Conservation (phyloP, 2,329 filamentous ascomycete species). For the Claviceps africana region DNA sequence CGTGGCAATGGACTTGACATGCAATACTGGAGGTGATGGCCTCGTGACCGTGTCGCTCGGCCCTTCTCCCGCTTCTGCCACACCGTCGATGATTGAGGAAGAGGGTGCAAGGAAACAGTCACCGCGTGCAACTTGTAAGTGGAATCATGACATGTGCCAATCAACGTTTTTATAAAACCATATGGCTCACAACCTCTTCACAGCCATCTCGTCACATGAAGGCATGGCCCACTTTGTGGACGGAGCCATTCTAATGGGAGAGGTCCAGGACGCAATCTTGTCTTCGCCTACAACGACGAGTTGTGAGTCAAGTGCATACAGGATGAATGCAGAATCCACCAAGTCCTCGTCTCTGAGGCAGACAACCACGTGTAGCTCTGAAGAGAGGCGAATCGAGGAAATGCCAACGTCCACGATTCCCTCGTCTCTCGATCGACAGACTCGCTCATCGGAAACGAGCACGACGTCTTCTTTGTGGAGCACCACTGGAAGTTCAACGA, state of each 20-base stretch:
- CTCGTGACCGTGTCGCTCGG: constrained; percentile 16
- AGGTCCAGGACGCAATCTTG: neutral
- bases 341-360: neutral
- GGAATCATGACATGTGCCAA: neutral
- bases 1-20: constrained; percentile 15
- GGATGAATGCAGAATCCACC: neutral
- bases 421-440: neutral
- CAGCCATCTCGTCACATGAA: neutral
- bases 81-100: constrained; percentile 3
- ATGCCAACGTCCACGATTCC: neutral
- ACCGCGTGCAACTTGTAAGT: neutral
- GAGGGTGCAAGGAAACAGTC: neutral
- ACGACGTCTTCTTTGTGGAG: neutral
- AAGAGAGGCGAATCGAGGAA: neutral
- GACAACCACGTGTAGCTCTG: neutral
- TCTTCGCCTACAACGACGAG: neutral
- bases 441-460: neutral
- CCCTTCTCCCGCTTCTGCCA: constrained; percentile 6
- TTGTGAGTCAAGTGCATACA: neutral
- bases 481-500: neutral
- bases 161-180: neutral
- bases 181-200: neutral
- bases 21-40: constrained; percentile 18
- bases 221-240: neutral
- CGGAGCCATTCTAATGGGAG: neutral